phyloP scores from a whole-genome alignment of 2,329 filamentous ascomycete genomes.

The Ilyonectria robusta region DNA sequence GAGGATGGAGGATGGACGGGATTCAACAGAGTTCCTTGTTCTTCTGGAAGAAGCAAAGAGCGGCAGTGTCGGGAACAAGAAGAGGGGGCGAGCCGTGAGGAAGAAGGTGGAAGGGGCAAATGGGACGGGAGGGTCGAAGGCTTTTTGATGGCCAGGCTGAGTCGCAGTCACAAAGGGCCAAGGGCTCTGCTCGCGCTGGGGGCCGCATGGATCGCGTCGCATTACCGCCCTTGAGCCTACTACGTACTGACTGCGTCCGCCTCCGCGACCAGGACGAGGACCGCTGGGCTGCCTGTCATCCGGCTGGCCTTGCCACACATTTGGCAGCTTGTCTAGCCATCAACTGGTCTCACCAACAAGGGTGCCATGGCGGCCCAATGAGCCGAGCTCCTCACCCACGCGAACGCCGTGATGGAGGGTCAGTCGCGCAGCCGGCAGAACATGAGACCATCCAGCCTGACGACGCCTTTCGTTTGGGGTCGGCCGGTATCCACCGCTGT shows the following conservation, averaged over 20 bases:
- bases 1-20: constrained; percentile 5
- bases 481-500: constrained; percentile 30
- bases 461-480: constrained; percentile 19
- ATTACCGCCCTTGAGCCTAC: constrained; percentile 1
- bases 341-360: constrained; percentile 32
- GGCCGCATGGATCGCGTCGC: constrained; percentile 22
- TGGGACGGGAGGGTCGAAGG: constrained; percentile 16
- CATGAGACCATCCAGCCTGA: constrained; percentile 46
- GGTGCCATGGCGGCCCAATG: constrained; percentile 47
- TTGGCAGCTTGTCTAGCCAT: constrained; percentile 22
- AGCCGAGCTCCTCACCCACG: constrained; percentile 40
- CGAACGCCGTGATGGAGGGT: constrained; percentile 45
- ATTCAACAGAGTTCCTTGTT: not conserved
- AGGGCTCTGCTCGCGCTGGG: not conserved
- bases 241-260: not conserved
- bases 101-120: not conserved
- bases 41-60: not conserved
- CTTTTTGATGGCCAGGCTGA: constrained; percentile 19
- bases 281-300: constrained; percentile 27
- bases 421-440: constrained; percentile 43
- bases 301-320: constrained; percentile 20
- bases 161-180: constrained; percentile 6
- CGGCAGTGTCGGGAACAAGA: not conserved
- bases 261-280: constrained; percentile 7
- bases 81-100: not conserved